Percentiles rank a stretch among this genome's conserved stretches.
These are phyloP conservation scores for Allomyces macrogynus DNA, from an alignment of 192 early-diverging fungal species.

Conservation along the genomic window DNA sequence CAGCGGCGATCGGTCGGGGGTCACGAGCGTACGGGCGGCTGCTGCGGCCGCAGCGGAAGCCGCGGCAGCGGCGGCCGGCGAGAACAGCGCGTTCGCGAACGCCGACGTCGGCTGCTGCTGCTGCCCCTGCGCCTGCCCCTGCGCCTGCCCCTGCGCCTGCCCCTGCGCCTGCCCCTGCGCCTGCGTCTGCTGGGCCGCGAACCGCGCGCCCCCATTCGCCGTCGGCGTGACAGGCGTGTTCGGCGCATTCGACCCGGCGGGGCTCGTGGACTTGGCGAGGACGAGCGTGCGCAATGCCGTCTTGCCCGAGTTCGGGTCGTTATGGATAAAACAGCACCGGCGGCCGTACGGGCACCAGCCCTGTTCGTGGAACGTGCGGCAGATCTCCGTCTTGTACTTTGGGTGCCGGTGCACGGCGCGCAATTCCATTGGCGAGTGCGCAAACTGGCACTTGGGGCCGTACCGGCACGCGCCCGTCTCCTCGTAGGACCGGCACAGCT, in stretches of 20 bases:
- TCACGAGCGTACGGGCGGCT: too few relatives aligned
- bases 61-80: too few relatives aligned
- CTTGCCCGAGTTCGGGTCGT: slow-evolving; percentile 3
- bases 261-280: not conserved
- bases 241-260: not conserved
- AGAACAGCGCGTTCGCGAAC: too few relatives aligned
- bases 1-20: too few relatives aligned
- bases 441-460: slow-evolving; percentile 84
- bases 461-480: slow-evolving; percentile 34
- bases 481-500: slow-evolving; percentile 44
- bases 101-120: too few relatives aligned
- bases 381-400: slow-evolving; percentile 89
- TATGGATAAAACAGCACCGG: slow-evolving; percentile 89
- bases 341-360: slow-evolving; percentile 84
- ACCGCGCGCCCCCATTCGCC: too few relatives aligned
- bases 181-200: too few relatives aligned
- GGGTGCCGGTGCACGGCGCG: slow-evolving; percentile 63
- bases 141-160: too few relatives aligned
- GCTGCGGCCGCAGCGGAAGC: too few relatives aligned
- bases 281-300: not conserved
- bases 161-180: too few relatives aligned
- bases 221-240: not conserved
- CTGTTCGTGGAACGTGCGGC: slow-evolving; percentile 68
- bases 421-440: slow-evolving; percentile 62
- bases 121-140: too few relatives aligned